A percentile compares a stretch with the other conserved stretches of the same genome.
phyloP scores from a whole-genome alignment of 177 flowering plant species.

The Vitis hybrid region DNA sequence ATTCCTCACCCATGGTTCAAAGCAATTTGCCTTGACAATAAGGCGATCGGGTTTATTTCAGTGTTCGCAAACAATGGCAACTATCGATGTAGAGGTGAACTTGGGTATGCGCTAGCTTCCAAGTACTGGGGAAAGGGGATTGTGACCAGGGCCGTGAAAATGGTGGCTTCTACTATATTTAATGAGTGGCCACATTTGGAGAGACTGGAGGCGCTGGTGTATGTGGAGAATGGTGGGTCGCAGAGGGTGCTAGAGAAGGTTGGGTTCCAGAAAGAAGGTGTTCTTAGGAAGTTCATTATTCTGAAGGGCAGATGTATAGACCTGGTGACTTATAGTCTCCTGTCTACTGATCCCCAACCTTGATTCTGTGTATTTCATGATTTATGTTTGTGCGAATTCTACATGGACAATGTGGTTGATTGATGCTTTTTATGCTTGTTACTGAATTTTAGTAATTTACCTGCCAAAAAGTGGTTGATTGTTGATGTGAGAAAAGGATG shows the following conservation, averaged over 20 bases:
- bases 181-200: conserved; percentile 30
- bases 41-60: conserved; percentile 34
- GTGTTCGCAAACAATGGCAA: conserved; percentile 23
- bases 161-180: too few species aligned
- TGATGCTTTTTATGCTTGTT: too few species aligned
- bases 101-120: too few species aligned
- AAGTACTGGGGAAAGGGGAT: too few species aligned
- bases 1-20: conserved; percentile 32
- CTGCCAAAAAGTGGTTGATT: conserved; percentile 1
- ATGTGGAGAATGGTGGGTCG: conserved; percentile 42
- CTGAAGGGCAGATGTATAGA: conserved; percentile 6
- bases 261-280: conserved; percentile 51
- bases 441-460: too few species aligned
- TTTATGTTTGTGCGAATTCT: too few species aligned
- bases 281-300: conserved; percentile 34
- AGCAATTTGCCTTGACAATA: conserved; percentile 33
- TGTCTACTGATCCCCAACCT: too few species aligned
- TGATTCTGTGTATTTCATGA: too few species aligned
- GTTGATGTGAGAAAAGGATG: too few species aligned
- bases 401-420: too few species aligned
- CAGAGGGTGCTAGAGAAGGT: conserved; percentile 54
- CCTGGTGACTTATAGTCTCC: too few species aligned
- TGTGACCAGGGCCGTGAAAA: too few species aligned
- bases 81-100: conserved; percentile 24
- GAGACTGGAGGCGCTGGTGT: conserved; percentile 44